These are phyloP conservation scores for Aspergillus diversus DNA, from an alignment of 495 filamentous ascomycete species.

Conservation along the genomic window DNA sequence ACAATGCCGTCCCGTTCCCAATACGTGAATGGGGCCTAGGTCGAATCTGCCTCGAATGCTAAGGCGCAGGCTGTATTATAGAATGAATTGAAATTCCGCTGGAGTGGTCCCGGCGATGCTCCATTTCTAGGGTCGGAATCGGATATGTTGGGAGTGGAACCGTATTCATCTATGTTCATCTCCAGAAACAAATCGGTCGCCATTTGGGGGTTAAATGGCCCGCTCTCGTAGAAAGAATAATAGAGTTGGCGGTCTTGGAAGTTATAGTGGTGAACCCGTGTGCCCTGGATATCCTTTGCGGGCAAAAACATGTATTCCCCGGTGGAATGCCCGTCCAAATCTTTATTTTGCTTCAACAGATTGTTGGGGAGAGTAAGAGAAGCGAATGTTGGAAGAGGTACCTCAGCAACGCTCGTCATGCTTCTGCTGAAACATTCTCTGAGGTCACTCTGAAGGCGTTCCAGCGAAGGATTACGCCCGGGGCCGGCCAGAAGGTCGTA, in stretches of 20 bases:
- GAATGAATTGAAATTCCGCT: slow-evolving; percentile 41
- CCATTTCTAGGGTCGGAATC: background rate
- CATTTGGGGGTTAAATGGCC: slow-evolving; percentile 34
- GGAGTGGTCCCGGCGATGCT: slow-evolving; percentile 16
- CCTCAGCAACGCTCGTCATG: background rate
- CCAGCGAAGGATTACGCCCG: slow-evolving; percentile 12
- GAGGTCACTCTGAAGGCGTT: slow-evolving; percentile 28
- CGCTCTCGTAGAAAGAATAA: slow-evolving; percentile 38
- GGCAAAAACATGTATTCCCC: slow-evolving; percentile 44
- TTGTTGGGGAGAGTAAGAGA: slow-evolving; percentile 35
- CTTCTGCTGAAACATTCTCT: slow-evolving; percentile 22
- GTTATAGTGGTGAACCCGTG: slow-evolving; percentile 34
- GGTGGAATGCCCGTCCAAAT: slow-evolving; percentile 17
- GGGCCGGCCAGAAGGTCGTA: slow-evolving; percentile 27
- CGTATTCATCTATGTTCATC: slow-evolving; percentile 25
- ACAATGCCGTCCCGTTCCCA: no score
- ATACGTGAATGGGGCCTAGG: background rate
- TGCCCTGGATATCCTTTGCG: slow-evolving; percentile 31
- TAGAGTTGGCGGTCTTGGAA: slow-evolving; percentile 35
- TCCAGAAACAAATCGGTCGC: slow-evolving; percentile 37
- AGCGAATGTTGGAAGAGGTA: slow-evolving; percentile 36
- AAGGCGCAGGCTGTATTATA: slow-evolving; percentile 42
- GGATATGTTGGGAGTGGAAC: background rate
- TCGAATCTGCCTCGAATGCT: slow-evolving; percentile 38
- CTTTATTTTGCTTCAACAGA: background rate